phyloP scores from a whole-genome alignment of 768 basidiomycete species.

The Mycena albidolilacea region DNA sequence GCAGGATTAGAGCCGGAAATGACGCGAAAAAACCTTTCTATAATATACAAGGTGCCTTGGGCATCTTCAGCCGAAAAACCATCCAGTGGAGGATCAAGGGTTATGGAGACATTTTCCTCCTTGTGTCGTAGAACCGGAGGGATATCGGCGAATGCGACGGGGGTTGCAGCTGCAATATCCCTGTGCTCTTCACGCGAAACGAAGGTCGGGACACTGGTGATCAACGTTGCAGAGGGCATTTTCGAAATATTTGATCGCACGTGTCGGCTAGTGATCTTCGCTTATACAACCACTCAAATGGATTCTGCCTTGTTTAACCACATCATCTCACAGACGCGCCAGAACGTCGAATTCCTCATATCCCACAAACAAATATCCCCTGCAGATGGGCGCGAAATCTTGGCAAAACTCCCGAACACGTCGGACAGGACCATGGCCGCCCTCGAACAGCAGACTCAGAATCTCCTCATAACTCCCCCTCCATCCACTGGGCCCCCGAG shows the following conservation, averaged over 20 bases:
- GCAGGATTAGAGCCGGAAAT: slow-evolving; percentile 13
- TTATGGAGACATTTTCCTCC: slow-evolving; percentile 78
- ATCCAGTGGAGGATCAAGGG: slow-evolving; percentile 77
- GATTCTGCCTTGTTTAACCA: slow-evolving; percentile 61
- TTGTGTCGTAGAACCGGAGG: slow-evolving; percentile 85
- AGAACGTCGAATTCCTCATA: slow-evolving; percentile 70
- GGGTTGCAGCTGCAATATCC: slow-evolving; percentile 81
- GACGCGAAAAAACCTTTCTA: slow-evolving; percentile 77
- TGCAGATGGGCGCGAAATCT: slow-evolving; percentile 61
- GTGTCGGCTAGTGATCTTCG: not conserved
- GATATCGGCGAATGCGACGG: slow-evolving; percentile 87
- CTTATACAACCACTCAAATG: slow-evolving; percentile 8
- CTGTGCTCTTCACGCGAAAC: slow-evolving; percentile 76
- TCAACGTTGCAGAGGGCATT: slow-evolving; percentile 59
- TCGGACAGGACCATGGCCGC: slow-evolving; percentile 31
- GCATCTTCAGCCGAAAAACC: slow-evolving; percentile 70
- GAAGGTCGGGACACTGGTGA: slow-evolving; percentile 54
- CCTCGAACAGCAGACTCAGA: slow-evolving; percentile 34
- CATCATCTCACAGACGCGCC: slow-evolving; percentile 67
- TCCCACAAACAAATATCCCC: slow-evolving; percentile 62
- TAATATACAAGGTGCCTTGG: slow-evolving; percentile 83
- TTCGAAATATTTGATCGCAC: not conserved
- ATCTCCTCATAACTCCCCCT: slow-evolving; percentile 28
- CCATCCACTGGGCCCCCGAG: slow-evolving; percentile 9
- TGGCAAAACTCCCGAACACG: slow-evolving; percentile 58